Conservation (phyloP, 1,139 yeast species). For the Pichia sp. region DNA sequence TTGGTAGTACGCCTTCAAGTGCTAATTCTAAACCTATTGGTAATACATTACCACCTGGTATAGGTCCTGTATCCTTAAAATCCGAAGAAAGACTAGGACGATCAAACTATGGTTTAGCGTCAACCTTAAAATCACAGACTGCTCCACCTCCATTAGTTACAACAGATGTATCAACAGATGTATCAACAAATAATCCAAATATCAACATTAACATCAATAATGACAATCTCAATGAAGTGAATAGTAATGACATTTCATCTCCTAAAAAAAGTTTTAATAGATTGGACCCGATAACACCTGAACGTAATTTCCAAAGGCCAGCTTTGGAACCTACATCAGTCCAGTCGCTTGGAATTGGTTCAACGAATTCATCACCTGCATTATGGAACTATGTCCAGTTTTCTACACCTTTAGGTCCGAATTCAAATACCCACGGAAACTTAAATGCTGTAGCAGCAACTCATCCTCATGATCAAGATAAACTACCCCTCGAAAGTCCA, state of each 20-base stretch:
- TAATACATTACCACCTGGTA: neutral
- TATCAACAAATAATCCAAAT: neutral
- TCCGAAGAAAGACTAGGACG: neutral
- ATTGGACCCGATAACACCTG: constrained; percentile 13
- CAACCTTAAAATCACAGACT: neutral
- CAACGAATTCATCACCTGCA: constrained; percentile 54
- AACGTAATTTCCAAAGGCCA: constrained; percentile 11
- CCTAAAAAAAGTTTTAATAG: constrained; percentile 11
- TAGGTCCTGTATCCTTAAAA: neutral
- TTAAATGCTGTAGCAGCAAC: constrained; percentile 1
- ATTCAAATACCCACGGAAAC: constrained; percentile 5
- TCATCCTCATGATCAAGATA: constrained; percentile 4
- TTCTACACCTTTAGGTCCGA: constrained; percentile 45
- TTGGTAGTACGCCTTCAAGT: constrained; percentile 2
- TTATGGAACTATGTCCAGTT: constrained; percentile 75
- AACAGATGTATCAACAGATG: neutral
- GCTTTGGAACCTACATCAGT: constrained; percentile 25
- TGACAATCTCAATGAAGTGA: constrained; percentile 1
- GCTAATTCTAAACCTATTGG: neutral
- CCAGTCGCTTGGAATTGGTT: constrained; percentile 30
- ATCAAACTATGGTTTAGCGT: neutral
- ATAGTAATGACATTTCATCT: constrained; percentile 2
- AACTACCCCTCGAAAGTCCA: constrained; percentile 25
- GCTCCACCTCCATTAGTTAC: neutral
- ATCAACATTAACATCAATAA: neutral